Evolutionary conservation across 2,329 filamentous ascomycete genomes (phyloP).

Genomic region (Periconia digitata): DNA sequence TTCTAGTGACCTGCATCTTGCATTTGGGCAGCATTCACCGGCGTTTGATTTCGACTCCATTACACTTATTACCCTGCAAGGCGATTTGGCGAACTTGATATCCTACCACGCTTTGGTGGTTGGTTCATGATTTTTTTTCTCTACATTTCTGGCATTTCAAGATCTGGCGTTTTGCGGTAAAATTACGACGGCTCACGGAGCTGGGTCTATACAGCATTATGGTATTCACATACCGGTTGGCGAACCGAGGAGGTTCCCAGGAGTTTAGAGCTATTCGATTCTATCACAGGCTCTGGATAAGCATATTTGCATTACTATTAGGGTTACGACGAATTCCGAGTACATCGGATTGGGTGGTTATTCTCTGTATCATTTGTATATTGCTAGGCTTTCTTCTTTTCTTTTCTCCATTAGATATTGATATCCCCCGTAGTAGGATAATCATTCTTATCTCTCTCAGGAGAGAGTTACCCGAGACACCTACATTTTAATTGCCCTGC

Average conservation of each 20-base stretch:
- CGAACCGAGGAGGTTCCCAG: neutral
- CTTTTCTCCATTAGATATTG: neutral
- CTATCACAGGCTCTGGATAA: neutral
- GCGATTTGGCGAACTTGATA: conserved; percentile 33
- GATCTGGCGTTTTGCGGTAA: conserved; percentile 14
- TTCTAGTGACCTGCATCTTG: conserved; percentile 35
- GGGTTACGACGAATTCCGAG: neutral
- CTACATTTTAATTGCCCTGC: neutral
- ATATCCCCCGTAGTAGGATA: neutral
- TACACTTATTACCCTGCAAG: conserved; percentile 28
- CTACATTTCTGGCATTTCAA: conserved; percentile 18
- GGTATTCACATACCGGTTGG: conserved; percentile 4
- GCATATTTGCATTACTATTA: neutral
- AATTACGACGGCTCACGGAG: conserved; percentile 2
- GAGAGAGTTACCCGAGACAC: neutral
- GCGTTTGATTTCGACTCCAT: conserved; percentile 25
- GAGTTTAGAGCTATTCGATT: neutral
- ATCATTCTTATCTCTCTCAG: neutral
- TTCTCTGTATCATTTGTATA: conserved; percentile 3
- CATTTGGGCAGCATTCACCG: conserved; percentile 40
- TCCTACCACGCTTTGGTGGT: conserved; percentile 26
- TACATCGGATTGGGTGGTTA: neutral
- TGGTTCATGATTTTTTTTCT: conserved; percentile 15
- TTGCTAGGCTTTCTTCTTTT: neutral
- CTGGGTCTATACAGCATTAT: conserved; percentile 5